These are phyloP conservation scores for Aspergillus piperis DNA, from an alignment of 2,329 filamentous ascomycete species.

Conservation along the genomic window DNA sequence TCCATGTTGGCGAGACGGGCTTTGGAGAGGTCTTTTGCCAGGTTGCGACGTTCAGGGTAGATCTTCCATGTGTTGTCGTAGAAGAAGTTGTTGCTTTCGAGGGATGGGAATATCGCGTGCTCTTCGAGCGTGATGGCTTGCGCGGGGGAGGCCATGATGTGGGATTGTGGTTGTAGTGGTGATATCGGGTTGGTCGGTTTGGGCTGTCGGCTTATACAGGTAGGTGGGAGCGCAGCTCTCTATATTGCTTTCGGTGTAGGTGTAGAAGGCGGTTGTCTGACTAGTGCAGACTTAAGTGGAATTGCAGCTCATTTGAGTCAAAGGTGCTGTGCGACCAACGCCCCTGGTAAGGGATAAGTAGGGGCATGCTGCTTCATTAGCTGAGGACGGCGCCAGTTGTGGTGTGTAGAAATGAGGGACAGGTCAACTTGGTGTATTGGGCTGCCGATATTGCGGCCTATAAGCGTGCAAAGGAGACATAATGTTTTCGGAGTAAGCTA, in stretches of 20 bases:
- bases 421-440: background rate
- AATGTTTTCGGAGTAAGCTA: background rate
- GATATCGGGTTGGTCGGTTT: background rate
- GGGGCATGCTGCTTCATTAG: background rate
- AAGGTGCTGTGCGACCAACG: background rate
- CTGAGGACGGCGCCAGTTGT: background rate
- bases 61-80: conserved; percentile 7
- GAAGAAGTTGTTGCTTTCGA: conserved; percentile 14
- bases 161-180: background rate
- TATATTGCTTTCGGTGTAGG: background rate
- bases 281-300: background rate
- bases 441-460: background rate
- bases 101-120: conserved; percentile 17
- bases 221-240: background rate
- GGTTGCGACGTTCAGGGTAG: conserved; percentile 13
- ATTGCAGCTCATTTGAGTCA: background rate
- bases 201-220: background rate
- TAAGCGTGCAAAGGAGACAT: background rate
- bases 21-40: conserved; percentile 15
- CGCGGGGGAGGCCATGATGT: conserved; percentile 8
- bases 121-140: conserved; percentile 26
- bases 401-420: background rate
- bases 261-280: background rate
- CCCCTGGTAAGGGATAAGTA: background rate
- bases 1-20: conserved; percentile 13